Conservation (phyloP, 2,329 filamentous ascomycete genomes). For the Cordyceps cateniannulata region DNA sequence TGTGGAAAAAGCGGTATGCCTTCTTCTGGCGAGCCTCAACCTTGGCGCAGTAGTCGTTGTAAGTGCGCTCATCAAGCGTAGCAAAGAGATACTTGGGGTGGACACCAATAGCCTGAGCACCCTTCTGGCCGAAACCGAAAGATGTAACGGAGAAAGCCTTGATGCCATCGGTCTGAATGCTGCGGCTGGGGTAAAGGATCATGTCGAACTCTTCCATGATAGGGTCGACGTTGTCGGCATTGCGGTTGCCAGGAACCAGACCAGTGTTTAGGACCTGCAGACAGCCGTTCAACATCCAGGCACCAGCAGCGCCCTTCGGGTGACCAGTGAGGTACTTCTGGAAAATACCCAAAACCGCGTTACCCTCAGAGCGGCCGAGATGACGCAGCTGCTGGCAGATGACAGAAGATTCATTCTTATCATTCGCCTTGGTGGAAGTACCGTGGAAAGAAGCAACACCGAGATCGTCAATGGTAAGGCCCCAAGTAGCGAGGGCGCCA, state of each 20-base stretch:
- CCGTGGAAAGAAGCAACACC: constrained; percentile 97
- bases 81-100: constrained; percentile 95
- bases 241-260: constrained; percentile 92
- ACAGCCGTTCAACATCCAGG: constrained; percentile 99
- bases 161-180: constrained; percentile 94
- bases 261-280: constrained; percentile 92
- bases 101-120: constrained; percentile 92
- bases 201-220: constrained; percentile 97
- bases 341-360: constrained; percentile 94
- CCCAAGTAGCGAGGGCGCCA: constrained; percentile 95
- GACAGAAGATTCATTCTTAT: constrained; percentile 98
- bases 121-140: constrained; percentile 99
- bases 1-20: constrained; percentile 98
- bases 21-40: constrained; percentile 95
- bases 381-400: constrained; percentile 95
- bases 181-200: constrained; percentile 92
- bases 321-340: constrained; percentile 99
- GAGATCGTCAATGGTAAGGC: constrained; percentile 92
- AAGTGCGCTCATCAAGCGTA: constrained; percentile 81
- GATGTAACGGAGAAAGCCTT: constrained; percentile 99
- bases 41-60: constrained; percentile 76
- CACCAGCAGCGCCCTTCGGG: constrained; percentile 97
- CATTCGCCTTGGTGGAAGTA: constrained; percentile 95
- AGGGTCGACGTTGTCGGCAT: constrained; percentile 94
- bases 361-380: constrained; percentile 92